A percentile compares a stretch with the other conserved stretches of the same genome.
Evolutionary conservation across 345 rosid genomes (phyloP).

Genomic region (Melaleuca quinquenervia): DNA sequence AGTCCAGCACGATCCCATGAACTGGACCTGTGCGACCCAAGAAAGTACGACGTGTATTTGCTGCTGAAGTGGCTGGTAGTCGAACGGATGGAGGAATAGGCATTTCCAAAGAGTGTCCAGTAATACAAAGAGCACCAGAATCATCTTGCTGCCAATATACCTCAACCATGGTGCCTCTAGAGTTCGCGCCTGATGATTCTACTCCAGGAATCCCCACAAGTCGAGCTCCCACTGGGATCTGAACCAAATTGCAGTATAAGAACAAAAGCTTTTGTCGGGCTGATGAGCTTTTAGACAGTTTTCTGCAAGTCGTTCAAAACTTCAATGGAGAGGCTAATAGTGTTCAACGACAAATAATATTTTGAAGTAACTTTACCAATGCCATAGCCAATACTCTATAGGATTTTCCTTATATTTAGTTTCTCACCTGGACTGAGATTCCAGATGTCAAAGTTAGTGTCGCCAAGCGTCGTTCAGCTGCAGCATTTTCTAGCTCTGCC

Average conservation of each 20-base stretch:
- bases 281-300: background rate
- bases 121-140: slow-evolving; percentile 66
- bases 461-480: slow-evolving; percentile 66
- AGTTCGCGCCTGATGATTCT: slow-evolving; percentile 35
- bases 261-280: background rate
- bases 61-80: slow-evolving; percentile 10
- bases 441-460: slow-evolving; percentile 66
- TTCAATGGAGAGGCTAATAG: background rate
- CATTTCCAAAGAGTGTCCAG: slow-evolving; percentile 64
- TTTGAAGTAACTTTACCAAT: background rate
- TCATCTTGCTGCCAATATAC: slow-evolving; percentile 89
- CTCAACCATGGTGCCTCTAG: slow-evolving; percentile 78
- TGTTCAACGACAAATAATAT: background rate
- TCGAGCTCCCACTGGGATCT: slow-evolving; percentile 82
- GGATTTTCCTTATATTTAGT: background rate
- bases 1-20: slow-evolving; percentile 52
- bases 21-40: slow-evolving; percentile 25
- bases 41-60: slow-evolving; percentile 6
- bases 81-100: slow-evolving; percentile 38
- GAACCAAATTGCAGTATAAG: background rate
- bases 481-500: slow-evolving; percentile 91
- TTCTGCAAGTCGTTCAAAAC: background rate
- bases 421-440: slow-evolving; percentile 37
- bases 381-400: background rate
- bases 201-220: slow-evolving; percentile 73